A percentile compares a stretch with the other conserved stretches of the same genome.
Conservation (phyloP, 2,329 filamentous ascomycete species). For the Sphaerostilbella broomeana region DNA sequence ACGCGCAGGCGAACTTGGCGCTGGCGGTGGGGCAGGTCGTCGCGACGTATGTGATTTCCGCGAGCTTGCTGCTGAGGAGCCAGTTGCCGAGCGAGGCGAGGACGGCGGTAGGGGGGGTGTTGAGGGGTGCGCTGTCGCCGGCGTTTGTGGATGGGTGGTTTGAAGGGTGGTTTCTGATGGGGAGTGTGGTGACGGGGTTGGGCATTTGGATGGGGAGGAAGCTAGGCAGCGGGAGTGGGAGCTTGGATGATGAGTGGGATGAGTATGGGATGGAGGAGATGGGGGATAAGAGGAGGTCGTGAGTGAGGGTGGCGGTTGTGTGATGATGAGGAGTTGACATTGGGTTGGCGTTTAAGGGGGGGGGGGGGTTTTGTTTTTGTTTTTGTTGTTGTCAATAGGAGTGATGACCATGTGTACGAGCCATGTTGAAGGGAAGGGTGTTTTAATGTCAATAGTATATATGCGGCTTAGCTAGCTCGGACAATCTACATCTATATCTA, state of each 20-base stretch:
- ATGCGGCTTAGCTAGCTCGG: too few relatives aligned
- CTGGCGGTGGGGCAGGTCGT: conserved; percentile 73
- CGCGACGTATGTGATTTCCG: conserved; percentile 79
- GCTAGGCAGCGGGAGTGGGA: conserved; percentile 33
- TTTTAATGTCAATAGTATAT: too few relatives aligned
- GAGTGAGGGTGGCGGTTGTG: too few relatives aligned
- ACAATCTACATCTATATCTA: too few relatives aligned
- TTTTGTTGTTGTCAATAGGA: too few relatives aligned
- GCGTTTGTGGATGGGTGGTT: conserved; percentile 68
- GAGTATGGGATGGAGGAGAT: conserved; percentile 61
- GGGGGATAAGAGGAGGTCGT: conserved; percentile 60
- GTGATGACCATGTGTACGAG: too few relatives aligned
- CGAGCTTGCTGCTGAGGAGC: conserved; percentile 67
- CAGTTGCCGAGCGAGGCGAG: conserved; percentile 74
- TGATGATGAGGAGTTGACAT: too few relatives aligned
- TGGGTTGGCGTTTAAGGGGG: conserved; percentile 3
- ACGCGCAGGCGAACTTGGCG: conserved; percentile 70
- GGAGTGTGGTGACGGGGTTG: conserved; percentile 57
- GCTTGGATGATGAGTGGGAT: conserved; percentile 57
- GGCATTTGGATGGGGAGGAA: conserved; percentile 68
- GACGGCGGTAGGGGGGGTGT: conserved; percentile 67
- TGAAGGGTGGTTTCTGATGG: conserved; percentile 74
- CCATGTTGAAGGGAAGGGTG: too few relatives aligned
- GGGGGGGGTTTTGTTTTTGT: not conserved
- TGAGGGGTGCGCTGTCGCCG: conserved; percentile 71